Base-by-base conservation (phyloP, 352 stramenopile species). In the Pythium aristosporum region DNA sequence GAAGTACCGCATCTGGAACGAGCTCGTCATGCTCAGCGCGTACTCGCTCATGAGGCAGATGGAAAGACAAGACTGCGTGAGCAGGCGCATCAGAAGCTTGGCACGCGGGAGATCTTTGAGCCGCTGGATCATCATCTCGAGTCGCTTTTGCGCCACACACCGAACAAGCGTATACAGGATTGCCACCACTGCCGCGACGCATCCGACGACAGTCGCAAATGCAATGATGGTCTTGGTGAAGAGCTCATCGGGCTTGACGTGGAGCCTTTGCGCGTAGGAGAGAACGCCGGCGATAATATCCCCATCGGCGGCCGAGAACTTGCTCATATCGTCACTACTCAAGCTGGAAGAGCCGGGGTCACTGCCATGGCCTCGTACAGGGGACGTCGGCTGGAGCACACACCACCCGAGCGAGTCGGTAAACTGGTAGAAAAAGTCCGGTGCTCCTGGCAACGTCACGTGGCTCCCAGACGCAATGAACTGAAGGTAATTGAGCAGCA, bases 31-130 rank as follows among this genome's bases (percentile, higher is more conserved):
- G 68, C 78, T 88, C 53, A 91, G 63, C 21, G 82, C 82, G 68
- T 91, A 91, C 59, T 91, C 82, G 57, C 79, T 88, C 70, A 91
- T 76, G n/a, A 91, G 73, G 48, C 80, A 88, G 43, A 91, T 85
- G 15, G 80, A 89, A 28, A 91, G 62, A 53, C 79, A 87, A 16
- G 78, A 85, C 67, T 91, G 82, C 25, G 76, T 85, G 23, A 91
- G 55, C 47, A 89, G 60, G 11, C 82, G 78, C 67, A 89, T 69
- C 16, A 91, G 71, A n/a, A 91, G 68, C 68, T 88, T 86, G 9
- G 80, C 80, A 30, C 77, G 80, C 30, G 82, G 82, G 37, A 91
- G 62, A 34, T 91, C 80, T n/a, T 87, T 78, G 25, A 91, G 62
- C 18, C 77, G 75, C 58, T 82, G 68, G 36, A 89, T 74, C 43